Evolutionary conservation across 2,329 filamentous ascomycete species (phyloP).

Genomic region (Sporothrix mexicana): DNA sequence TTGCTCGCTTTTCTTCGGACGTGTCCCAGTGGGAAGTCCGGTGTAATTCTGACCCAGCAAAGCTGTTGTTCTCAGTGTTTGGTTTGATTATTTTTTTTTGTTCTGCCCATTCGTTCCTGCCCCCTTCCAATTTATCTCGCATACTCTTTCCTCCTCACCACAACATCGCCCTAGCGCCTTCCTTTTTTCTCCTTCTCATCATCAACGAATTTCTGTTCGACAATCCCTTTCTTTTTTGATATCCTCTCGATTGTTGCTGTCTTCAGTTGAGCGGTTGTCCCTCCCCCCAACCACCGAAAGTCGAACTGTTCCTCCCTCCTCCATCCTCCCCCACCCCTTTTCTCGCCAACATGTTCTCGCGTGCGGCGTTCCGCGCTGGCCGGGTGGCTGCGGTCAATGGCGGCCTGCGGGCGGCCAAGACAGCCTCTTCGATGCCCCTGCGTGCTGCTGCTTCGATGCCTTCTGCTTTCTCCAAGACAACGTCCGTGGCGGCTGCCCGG

Average conservation of each 20-base stretch:
- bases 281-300: not conserved
- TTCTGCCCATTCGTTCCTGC: slow-evolving; percentile 24
- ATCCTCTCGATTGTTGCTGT: slow-evolving; percentile 15
- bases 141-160: slow-evolving; percentile 8
- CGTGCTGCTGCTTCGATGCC: slow-evolving; percentile 29
- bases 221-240: slow-evolving; percentile 5
- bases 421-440: slow-evolving; percentile 43
- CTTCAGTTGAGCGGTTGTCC: slow-evolving; percentile 20
- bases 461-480: slow-evolving; percentile 21
- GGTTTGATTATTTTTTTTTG: slow-evolving; percentile 29
- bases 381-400: slow-evolving; percentile 43
- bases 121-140: slow-evolving; percentile 27
- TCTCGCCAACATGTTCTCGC: slow-evolving; percentile 67
- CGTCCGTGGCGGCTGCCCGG: slow-evolving; percentile 55
- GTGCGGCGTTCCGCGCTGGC: slow-evolving; percentile 68
- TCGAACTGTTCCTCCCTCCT: not conserved
- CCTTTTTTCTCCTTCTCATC: slow-evolving; percentile 23
- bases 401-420: slow-evolving; percentile 28
- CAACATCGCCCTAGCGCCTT: slow-evolving; percentile 11
- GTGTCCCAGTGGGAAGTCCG: slow-evolving; percentile 32
- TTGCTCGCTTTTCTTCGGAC: slow-evolving; percentile 32
- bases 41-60: slow-evolving; percentile 13
- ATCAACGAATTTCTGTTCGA: slow-evolving; percentile 14
- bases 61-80: not conserved
- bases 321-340: not conserved